A percentile compares a stretch with the other conserved stretches of the same genome.
Evolutionary conservation across 2,329 filamentous ascomycete species (phyloP).

Genomic region (Fusarium cyanostomum): DNA sequence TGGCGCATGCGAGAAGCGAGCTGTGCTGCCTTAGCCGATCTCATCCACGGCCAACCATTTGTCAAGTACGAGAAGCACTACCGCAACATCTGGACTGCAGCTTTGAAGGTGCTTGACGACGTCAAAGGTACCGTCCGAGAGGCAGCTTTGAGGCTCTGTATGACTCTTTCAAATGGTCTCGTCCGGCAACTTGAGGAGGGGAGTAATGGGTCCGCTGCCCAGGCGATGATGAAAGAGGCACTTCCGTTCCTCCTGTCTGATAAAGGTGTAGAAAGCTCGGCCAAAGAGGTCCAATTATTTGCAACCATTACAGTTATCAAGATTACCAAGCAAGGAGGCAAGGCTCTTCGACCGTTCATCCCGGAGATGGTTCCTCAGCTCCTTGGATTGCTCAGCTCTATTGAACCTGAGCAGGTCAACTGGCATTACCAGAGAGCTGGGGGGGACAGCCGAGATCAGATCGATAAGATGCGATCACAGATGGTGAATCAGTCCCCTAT

Average conservation of each 20-base stretch:
- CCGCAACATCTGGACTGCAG: conserved; percentile 82
- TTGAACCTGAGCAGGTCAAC: conserved; percentile 90
- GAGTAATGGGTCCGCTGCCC: conserved; percentile 73
- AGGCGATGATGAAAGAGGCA: conserved; percentile 84
- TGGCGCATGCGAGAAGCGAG: conserved; percentile 95
- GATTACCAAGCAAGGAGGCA: conserved; percentile 89
- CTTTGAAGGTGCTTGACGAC: conserved; percentile 93
- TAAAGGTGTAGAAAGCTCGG: conserved; percentile 87
- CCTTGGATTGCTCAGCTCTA: conserved; percentile 81
- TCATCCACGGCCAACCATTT: conserved; percentile 82
- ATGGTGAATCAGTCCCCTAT: conserved; percentile 88
- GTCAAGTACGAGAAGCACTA: conserved; percentile 85
- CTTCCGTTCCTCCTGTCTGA: conserved; percentile 91
- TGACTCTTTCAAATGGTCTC: conserved; percentile 83
- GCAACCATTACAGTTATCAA: conserved; percentile 85
- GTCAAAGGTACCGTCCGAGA: conserved; percentile 90
- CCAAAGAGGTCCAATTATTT: conserved; percentile 87
- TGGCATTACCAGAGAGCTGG: conserved; percentile 92
- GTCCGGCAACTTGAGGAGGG: conserved; percentile 87
- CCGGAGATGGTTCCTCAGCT: conserved; percentile 83
- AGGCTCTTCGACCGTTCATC: conserved; percentile 80
- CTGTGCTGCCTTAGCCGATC: conserved; percentile 87
- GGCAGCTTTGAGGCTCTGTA: conserved; percentile 83
- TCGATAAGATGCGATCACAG: conserved; percentile 85
- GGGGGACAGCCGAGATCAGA: conserved; percentile 85